Conservation (phyloP, 192 early-diverging fungal genomes). For the Backusella circina region DNA sequence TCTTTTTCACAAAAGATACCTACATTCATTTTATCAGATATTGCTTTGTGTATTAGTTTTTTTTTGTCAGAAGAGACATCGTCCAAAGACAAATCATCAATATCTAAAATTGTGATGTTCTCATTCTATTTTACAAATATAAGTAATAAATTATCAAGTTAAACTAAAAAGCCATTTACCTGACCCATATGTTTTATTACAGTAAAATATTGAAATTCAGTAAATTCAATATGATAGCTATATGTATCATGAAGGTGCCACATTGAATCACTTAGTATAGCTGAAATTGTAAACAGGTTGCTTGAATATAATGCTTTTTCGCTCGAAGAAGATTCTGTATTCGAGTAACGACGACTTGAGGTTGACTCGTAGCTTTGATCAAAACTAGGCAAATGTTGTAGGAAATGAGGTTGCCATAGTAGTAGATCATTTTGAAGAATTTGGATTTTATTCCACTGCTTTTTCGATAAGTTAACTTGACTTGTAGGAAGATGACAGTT, state of each 20-base stretch:
- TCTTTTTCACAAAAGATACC: not conserved
- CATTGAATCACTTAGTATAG: slow-evolving; percentile 11
- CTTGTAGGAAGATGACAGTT: slow-evolving; percentile 38
- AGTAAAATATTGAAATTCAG: slow-evolving; percentile 45
- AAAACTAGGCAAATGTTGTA: not conserved
- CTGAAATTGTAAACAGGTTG: slow-evolving; percentile 5
- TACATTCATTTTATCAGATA: slow-evolving; percentile 44
- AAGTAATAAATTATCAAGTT: not conserved
- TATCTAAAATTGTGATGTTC: slow-evolving; percentile 46
- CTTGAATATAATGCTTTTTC: not conserved
- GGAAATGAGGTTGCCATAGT: slow-evolving; percentile 38
- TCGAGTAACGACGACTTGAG: not conserved
- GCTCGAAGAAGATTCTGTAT: not conserved
- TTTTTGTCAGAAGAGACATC: slow-evolving; percentile 26
- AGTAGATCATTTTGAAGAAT: slow-evolving; percentile 41
- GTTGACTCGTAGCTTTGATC: not conserved
- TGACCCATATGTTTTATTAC: slow-evolving; percentile 41
- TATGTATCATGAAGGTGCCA: slow-evolving; percentile 20
- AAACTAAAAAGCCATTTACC: not conserved
- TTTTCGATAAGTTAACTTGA: slow-evolving; percentile 26
- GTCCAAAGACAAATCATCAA: slow-evolving; percentile 43
- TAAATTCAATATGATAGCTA: slow-evolving; percentile 27
- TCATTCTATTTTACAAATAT: slow-evolving; percentile 28
- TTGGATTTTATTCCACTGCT: slow-evolving; percentile 36
- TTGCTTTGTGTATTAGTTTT: slow-evolving; percentile 37